Base-by-base conservation (phyloP, 805 yeast species). In the Myxozyma vanderwaltii region DNA sequence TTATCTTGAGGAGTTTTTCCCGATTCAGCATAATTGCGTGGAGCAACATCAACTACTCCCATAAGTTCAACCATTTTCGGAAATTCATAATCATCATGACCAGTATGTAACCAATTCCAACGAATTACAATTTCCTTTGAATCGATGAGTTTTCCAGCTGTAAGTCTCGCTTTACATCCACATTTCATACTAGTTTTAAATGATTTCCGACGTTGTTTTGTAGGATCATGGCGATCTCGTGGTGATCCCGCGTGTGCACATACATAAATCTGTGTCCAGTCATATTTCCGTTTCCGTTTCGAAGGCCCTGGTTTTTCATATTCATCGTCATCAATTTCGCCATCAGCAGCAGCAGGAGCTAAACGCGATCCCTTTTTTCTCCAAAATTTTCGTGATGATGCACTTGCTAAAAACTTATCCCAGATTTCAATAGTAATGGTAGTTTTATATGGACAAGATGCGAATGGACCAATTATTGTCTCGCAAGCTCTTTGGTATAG, bases 241-340 rank as follows among this genome's bases (percentile, higher is more conserved):
- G 57, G 58, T 19, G 38, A 26, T 29, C 48, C 57, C 39, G 48
- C 48, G 44, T 54, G 54, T 23, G 56, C 50, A 54, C 57, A 56
- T 13, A 50, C 55, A 41, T 56, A 55, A 19, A 60, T 40, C 13
- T 26, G 46, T 33, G 52, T 46, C 54, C 64, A 24, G n/a, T 84
- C 84, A 88, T 83, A 85, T 67, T 51, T 56, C 23, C 41, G 38
- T 24, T 40, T 39, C 4, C 51, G 15, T 15, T 56, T 50, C 5
- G 45, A 4, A 24, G n/a, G n/a, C n/a, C n/a, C n/a, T n/a, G n/a
- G n/a, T n/a, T n/a, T n/a, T n/a, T n/a, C n/a, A n/a, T n/a, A n/a
- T n/a, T n/a, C n/a, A n/a, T n/a, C n/a, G n/a, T n/a, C n/a, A n/a
- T 26, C 36, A 5, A 12, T 38, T 8, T 26, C 33, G 7, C 31